phyloP scores from a whole-genome alignment of 2,329 filamentous ascomycete genomes.

The Alternaria sp. region DNA sequence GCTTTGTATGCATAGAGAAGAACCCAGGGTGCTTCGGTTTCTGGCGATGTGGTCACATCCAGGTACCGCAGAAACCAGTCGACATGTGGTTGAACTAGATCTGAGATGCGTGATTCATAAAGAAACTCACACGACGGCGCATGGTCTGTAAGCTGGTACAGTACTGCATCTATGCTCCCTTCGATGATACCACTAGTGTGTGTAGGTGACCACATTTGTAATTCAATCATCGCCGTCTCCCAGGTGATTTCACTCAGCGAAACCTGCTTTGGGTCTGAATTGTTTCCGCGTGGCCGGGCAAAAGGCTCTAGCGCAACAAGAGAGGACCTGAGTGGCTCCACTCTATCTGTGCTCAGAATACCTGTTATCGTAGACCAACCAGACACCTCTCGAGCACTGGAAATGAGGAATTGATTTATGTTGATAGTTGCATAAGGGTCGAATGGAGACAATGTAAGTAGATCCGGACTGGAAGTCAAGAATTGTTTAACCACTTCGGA shows the following conservation, averaged over 20 bases:
- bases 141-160: conserved; percentile 26
- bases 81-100: conserved; percentile 25
- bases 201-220: conserved; percentile 37
- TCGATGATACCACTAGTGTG: conserved; percentile 35
- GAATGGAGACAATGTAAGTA: conserved; percentile 16
- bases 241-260: conserved; percentile 29
- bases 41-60: conserved; percentile 18
- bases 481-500: conserved; percentile 26
- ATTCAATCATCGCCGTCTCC: conserved; percentile 36
- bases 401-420: conserved; percentile 33
- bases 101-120: conserved; percentile 16
- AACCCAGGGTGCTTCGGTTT: conserved; percentile 31
- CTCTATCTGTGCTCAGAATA: conserved; percentile 31
- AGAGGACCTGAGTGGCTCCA: conserved; percentile 27
- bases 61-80: conserved; percentile 37
- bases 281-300: conserved; percentile 8
- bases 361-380: conserved; percentile 37
- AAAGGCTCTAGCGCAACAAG: conserved; percentile 26
- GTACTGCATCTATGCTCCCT: conserved; percentile 17
- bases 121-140: conserved; percentile 28
- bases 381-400: conserved; percentile 34
- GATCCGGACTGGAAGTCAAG: conserved; percentile 18
- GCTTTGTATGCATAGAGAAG: conserved; percentile 34
- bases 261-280: conserved; percentile 8
- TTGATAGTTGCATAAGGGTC: conserved; percentile 36